Percentiles rank a stretch among this genome's conserved stretches.
Conservation (phyloP, 176 grass and related monocot species). For the Thalia dealbata region DNA sequence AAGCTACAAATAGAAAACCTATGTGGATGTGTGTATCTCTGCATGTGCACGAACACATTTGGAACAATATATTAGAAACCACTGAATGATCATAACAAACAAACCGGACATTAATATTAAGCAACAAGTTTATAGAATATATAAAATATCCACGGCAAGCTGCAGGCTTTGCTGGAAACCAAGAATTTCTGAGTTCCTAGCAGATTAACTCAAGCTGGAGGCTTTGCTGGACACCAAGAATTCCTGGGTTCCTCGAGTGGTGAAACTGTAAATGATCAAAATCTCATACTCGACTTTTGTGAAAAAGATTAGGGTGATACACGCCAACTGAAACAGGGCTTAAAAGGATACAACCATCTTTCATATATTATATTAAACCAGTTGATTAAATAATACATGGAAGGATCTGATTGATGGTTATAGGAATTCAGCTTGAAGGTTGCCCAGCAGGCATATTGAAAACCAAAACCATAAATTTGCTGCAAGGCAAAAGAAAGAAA, state of each 20-base stretch:
- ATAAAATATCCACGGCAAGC: too few relatives aligned
- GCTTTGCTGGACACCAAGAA: neutral
- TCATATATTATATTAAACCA: neutral
- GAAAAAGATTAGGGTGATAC: neutral
- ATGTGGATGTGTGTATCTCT: too few relatives aligned
- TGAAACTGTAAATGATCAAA: neutral
- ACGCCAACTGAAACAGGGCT: neutral
- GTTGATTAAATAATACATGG: neutral
- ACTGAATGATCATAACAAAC: too few relatives aligned
- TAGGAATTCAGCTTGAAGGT: neutral
- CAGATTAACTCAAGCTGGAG: too few relatives aligned
- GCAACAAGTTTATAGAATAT: too few relatives aligned
- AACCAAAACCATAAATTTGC: neutral
- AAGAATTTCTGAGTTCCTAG: neutral
- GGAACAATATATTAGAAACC: too few relatives aligned
- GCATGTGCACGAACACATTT: too few relatives aligned
- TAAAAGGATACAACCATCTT: neutral
- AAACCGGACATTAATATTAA: too few relatives aligned
- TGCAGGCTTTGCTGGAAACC: neutral
- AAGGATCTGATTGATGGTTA: neutral
- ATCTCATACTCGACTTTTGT: neutral
- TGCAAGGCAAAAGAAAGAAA: neutral
- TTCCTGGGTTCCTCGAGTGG: neutral
- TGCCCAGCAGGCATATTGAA: neutral
- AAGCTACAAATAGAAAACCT: too few relatives aligned